Percentiles rank a stretch among this genome's conserved stretches.
Conservation (phyloP, 495 filamentous ascomycete genomes). For the Podospora pseudopauciseta region DNA sequence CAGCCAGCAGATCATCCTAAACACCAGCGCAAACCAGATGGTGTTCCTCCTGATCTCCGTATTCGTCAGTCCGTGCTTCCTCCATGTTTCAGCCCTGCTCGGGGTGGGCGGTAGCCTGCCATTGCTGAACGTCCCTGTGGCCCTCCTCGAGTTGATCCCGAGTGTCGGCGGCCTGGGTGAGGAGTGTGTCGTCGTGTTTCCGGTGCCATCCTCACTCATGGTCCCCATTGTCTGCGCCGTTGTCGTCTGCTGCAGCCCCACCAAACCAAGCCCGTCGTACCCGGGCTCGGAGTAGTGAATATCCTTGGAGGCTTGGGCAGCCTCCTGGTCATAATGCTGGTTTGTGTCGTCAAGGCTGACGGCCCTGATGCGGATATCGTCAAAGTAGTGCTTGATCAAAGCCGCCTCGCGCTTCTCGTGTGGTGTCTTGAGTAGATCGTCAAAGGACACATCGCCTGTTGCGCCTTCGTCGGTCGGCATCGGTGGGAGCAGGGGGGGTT, state of each 20-base stretch:
- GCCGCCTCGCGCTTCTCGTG: constrained; percentile 24
- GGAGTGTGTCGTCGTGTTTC: neutral
- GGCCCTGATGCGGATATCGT: constrained; percentile 16
- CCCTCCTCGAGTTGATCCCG: neutral
- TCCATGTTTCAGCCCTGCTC: neutral
- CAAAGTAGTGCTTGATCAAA: constrained; percentile 27
- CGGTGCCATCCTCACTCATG: neutral
- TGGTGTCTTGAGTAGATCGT: constrained; percentile 18
- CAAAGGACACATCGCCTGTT: constrained; percentile 16
- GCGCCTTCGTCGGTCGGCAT: neutral
- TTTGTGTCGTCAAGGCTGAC: constrained; percentile 6
- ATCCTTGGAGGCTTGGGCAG: constrained; percentile 13
- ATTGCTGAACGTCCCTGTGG: constrained; percentile 3
- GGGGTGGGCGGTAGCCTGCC: neutral
- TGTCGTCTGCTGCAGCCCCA: neutral
- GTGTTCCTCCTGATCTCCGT: constrained; percentile 23
- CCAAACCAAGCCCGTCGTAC: neutral
- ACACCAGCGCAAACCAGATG: constrained; percentile 41
- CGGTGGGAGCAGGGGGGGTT: neutral
- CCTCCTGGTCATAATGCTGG: constrained; percentile 18
- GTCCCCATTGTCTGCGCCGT: neutral
- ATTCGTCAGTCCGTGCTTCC: constrained; percentile 6
- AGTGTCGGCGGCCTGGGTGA: constrained; percentile 1
- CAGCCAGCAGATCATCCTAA: constrained; percentile 48
- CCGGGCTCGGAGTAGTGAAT: constrained; percentile 11